Conservation (phyloP, 1,284 basidiomycete species). For the Heterobasidion occidentale region DNA sequence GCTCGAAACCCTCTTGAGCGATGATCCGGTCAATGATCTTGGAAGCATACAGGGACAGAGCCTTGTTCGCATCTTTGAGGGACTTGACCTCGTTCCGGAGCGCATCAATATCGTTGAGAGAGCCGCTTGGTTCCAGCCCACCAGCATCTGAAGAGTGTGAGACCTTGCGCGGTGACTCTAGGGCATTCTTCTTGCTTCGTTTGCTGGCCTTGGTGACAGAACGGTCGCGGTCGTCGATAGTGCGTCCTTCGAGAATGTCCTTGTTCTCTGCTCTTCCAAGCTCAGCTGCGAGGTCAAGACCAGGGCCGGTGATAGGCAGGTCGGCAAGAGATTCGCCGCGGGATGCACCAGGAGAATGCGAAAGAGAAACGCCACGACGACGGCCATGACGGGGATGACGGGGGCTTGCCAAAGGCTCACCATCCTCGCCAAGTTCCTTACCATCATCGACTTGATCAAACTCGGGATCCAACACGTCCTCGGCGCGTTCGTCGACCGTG, state of each 20-base stretch:
- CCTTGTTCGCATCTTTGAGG: conserved; percentile 92
- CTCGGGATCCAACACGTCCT: conserved; percentile 36
- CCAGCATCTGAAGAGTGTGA: conserved; percentile 25
- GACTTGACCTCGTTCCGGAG: conserved; percentile 79
- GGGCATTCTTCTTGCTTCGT: conserved; percentile 43
- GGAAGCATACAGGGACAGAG: conserved; percentile 86
- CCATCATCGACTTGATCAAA: conserved; percentile 20
- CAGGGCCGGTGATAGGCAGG: conserved; percentile 78
- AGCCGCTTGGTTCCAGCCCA: conserved; percentile 33
- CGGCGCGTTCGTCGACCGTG: conserved; percentile 25
- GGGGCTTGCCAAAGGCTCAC: conserved; percentile 17
- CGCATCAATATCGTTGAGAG: conserved; percentile 54
- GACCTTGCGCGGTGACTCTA: conserved; percentile 27
- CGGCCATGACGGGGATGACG: conserved; percentile 34
- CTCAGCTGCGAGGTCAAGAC: conserved; percentile 84
- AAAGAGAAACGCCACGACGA: conserved; percentile 44
- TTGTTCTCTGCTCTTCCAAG: conserved; percentile 83
- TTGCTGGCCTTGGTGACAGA: conserved; percentile 38
- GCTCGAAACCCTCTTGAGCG: conserved; percentile 89
- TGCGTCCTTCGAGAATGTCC: conserved; percentile 53
- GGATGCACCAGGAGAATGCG: conserved; percentile 33
- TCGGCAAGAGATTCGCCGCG: conserved; percentile 73
- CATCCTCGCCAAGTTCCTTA: conserved; percentile 21
- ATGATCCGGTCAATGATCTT: conserved; percentile 97
- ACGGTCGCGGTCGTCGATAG: conserved; percentile 44